Percentiles rank a stretch among this genome's conserved stretches.
These are phyloP conservation scores for Coniella lustricola DNA, from an alignment of 2,329 filamentous ascomycete species.

Conservation along the genomic window DNA sequence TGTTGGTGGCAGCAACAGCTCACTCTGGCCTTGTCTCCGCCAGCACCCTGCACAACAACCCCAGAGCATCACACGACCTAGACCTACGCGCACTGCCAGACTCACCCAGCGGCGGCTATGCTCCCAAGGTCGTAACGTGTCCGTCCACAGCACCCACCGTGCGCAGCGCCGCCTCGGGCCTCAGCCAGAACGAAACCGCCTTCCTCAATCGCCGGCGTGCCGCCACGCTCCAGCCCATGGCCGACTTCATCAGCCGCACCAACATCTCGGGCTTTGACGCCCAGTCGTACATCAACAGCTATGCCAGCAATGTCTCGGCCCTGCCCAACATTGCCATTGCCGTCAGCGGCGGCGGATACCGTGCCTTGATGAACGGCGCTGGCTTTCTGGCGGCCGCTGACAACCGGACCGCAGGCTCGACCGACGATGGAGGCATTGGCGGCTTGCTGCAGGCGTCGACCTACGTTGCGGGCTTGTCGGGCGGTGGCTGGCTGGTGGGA, in stretches of 20 bases:
- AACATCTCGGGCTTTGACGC: conserved; percentile 75
- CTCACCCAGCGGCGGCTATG: conserved; percentile 55
- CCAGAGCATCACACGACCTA: conserved; percentile 3
- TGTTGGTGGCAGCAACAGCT: conserved; percentile 2
- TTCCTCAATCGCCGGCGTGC: conserved; percentile 69
- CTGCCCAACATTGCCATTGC: conserved; percentile 63
- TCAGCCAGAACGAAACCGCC: conserved; percentile 63
- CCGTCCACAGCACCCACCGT: conserved; percentile 63
- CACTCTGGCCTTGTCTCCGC: conserved; percentile 1
- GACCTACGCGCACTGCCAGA: conserved; percentile 29
- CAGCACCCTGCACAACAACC: background rate
- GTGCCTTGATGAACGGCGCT: conserved; percentile 78
- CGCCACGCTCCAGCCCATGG: conserved; percentile 69
- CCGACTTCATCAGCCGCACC: conserved; percentile 61
- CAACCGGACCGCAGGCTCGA: conserved; percentile 57
- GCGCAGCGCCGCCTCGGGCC: conserved; percentile 45
- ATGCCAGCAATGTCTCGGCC: conserved; percentile 52
- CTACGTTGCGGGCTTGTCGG: conserved; percentile 74
- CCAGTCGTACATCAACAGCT: conserved; percentile 59
- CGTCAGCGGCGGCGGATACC: conserved; percentile 76
- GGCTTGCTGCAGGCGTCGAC: conserved; percentile 76
- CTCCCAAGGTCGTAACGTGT: conserved; percentile 61
- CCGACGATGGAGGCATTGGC: conserved; percentile 60
- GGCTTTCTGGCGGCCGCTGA: conserved; percentile 77
- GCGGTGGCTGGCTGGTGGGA: conserved; percentile 80